A percentile compares a stretch with the other conserved stretches of the same genome.
phyloP scores from a whole-genome alignment of 2,329 filamentous ascomycete genomes.

The Pseudohalonectria lignicola region DNA sequence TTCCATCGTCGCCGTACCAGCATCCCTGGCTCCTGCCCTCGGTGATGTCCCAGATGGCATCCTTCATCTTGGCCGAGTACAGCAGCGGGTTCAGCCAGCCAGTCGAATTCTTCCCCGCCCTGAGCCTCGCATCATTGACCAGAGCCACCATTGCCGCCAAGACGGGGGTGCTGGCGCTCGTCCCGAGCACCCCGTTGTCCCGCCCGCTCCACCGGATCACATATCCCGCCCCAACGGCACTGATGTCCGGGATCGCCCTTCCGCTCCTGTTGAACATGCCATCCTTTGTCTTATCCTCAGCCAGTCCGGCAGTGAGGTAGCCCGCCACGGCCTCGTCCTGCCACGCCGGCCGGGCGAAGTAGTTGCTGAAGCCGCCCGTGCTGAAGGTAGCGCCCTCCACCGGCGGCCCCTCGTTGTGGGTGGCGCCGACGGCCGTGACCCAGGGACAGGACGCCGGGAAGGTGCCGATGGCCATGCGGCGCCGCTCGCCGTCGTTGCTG shows the following conservation, averaged over 20 bases:
- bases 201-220: conserved; percentile 19
- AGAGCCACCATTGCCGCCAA: conserved; percentile 42
- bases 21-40: conserved; percentile 29
- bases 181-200: conserved; percentile 23
- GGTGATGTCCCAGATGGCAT: conserved; percentile 28
- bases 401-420: conserved; percentile 22
- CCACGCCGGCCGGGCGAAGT: conserved; percentile 33
- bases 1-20: conserved; percentile 17
- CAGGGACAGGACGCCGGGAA: conserved; percentile 61
- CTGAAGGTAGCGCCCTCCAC: conserved; percentile 32
- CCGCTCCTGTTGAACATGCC: conserved; percentile 30
- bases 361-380: conserved; percentile 40
- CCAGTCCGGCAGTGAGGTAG: conserved; percentile 27
- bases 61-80: conserved; percentile 26
- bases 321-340: conserved; percentile 25
- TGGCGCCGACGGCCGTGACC: conserved; percentile 56
- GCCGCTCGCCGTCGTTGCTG: conserved; percentile 46
- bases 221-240: conserved; percentile 48
- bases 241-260: conserved; percentile 39
- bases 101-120: conserved; percentile 32
- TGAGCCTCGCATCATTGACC: conserved; percentile 41
- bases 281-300: conserved; percentile 23
- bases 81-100: conserved; percentile 43
- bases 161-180: conserved; percentile 42
- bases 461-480: conserved; percentile 42